Evolutionary conservation across 73 alveolate species (phyloP).

Genomic region (Urostyla sp.): DNA sequence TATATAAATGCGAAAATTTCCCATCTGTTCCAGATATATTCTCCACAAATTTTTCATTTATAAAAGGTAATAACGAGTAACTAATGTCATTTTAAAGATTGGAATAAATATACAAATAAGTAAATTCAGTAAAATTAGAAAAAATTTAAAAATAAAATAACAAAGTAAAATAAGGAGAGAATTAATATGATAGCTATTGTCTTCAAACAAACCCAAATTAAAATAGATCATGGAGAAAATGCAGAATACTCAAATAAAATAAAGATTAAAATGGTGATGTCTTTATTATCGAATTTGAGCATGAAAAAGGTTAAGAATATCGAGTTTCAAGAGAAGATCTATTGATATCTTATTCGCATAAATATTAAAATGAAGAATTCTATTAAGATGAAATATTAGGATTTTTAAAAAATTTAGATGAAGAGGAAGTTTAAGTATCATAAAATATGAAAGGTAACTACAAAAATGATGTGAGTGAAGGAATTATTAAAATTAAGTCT

Average conservation of each 20-base stretch:
- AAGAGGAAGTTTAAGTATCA: constrained; percentile 25
- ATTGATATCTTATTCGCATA: constrained; percentile 4
- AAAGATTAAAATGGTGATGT: background rate
- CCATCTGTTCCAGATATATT: constrained; percentile 32
- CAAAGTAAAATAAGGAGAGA: background rate
- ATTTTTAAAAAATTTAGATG: constrained; percentile 17
- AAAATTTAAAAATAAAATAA: background rate
- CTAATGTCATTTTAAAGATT: no score
- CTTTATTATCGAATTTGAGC: constrained; percentile 9
- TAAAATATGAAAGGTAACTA: background rate
- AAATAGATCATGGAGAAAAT: constrained; percentile 13
- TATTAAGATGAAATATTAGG: constrained; percentile 22
- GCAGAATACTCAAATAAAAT: background rate
- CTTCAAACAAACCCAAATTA: constrained; percentile 19
- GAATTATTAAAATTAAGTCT: constrained; percentile 10
- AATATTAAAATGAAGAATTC: constrained; percentile 1
- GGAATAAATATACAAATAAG: background rate
- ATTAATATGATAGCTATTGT: background rate
- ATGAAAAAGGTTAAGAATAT: constrained; percentile 1
- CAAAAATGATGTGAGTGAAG: constrained; percentile 2
- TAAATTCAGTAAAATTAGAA: constrained; percentile 14
- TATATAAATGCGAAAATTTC: constrained; percentile 24
- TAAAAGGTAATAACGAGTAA: background rate
- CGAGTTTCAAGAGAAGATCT: constrained; percentile 36
- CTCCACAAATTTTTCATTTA: constrained; percentile 18